These are phyloP conservation scores for Trametes punicea DNA, from an alignment of 768 basidiomycete genomes.

Conservation along the genomic window DNA sequence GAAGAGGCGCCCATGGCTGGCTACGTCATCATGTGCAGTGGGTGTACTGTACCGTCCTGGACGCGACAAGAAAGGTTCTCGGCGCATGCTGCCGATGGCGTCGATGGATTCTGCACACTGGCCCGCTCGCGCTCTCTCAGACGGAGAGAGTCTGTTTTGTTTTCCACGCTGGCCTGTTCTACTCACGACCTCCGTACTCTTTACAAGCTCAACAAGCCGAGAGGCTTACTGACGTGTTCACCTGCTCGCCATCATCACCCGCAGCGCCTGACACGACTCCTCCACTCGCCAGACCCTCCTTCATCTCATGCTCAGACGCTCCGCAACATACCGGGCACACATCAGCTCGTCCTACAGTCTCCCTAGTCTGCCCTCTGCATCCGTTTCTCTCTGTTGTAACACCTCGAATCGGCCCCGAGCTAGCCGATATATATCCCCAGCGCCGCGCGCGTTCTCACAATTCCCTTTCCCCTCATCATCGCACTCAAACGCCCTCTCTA, in stretches of 20 bases:
- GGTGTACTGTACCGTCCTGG: too few species aligned
- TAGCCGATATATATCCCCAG: slow-evolving; percentile 7
- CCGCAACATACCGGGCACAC: not conserved
- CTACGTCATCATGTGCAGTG: too few species aligned
- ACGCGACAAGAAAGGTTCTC: too few species aligned
- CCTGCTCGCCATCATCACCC: not conserved
- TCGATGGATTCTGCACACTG: not conserved
- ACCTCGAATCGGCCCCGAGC: not conserved
- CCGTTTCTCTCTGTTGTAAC: not conserved
- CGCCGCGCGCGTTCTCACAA: slow-evolving; percentile 6
- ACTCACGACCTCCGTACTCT: not conserved
- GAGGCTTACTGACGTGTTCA: not conserved
- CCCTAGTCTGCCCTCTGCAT: not conserved
- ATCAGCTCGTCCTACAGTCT: not conserved
- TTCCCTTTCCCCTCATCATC: not conserved
- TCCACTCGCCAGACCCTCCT: not conserved
- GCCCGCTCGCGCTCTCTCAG: not conserved
- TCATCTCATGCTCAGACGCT: slow-evolving; percentile 16
- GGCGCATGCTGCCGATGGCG: not conserved
- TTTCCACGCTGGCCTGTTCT: not conserved
- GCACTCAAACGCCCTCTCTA: not conserved
- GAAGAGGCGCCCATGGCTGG: too few species aligned
- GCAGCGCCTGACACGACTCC: slow-evolving; percentile 1
- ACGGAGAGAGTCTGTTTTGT: not conserved
- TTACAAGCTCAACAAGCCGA: not conserved